Conservation (phyloP, 495 filamentous ascomycete genomes). For the Lophiostoma macrostomum region DNA sequence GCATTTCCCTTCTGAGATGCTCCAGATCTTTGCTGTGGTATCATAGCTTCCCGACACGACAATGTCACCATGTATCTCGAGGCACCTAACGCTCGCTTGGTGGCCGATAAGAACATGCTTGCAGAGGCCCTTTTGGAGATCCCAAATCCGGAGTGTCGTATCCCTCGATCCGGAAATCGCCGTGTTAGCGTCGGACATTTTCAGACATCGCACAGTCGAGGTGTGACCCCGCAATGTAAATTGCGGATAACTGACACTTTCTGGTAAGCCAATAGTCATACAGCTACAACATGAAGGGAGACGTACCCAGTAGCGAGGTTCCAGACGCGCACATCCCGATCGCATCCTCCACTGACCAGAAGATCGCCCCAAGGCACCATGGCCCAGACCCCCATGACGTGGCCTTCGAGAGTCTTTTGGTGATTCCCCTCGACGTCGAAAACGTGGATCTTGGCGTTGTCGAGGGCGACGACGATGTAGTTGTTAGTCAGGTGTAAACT, state of each 20-base stretch:
- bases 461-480: constrained; percentile 94
- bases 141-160: constrained; percentile 92
- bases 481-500: constrained; percentile 90
- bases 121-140: constrained; percentile 81
- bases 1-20: constrained; percentile 88
- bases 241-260: constrained; percentile 43
- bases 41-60: constrained; percentile 97
- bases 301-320: constrained; percentile 91
- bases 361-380: constrained; percentile 98
- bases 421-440: constrained; percentile 88
- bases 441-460: constrained; percentile 98
- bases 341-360: constrained; percentile 93
- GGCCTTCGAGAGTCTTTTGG: constrained; percentile 85
- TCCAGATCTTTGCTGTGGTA: constrained; percentile 95
- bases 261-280: background rate
- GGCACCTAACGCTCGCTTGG: constrained; percentile 91
- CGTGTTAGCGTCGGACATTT: constrained; percentile 91
- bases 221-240: constrained; percentile 90
- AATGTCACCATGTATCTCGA: constrained; percentile 92
- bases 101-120: constrained; percentile 91
- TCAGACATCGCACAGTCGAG: constrained; percentile 92
- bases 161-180: constrained; percentile 96
- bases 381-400: constrained; percentile 99
- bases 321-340: constrained; percentile 96
- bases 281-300: background rate